Base-by-base conservation (phyloP, 75 land plant species). In the Sequoiadendron giganteum region DNA sequence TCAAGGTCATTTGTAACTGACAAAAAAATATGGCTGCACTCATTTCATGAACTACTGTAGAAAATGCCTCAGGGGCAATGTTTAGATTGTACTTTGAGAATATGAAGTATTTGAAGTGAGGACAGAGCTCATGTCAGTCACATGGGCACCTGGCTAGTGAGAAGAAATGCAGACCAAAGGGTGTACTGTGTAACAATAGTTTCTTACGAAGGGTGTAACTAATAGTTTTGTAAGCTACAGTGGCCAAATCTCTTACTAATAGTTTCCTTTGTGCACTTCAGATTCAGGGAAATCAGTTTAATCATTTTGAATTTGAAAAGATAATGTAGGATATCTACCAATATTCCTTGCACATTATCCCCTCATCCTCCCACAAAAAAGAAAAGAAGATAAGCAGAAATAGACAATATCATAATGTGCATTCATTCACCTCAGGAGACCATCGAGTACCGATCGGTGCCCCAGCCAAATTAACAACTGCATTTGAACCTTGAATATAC, bases 381-480 rank as follows among this genome's bases (percentile, higher is more conserved):
- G 43, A 10, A 79, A n/a, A 82, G n/a, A 82, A n/a, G n/a, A 82
- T 47, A 47, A 47, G 5, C 15, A 82, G 16, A 47, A 47, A 28
- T n/a, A 82, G 3, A 82, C 30, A 75, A 43, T 47, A 25, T 45
- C 10, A n/a, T n/a, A 43, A 82, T 82, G 47, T 79, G 25, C 32
- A 30, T 25, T 38, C 34, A 84, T 90, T 38, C 81, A 98, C 99
- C 96, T 98, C 97, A 56, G 95, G 87, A 73, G 99, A 95, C 99
- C 99, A 98, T 72, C 99, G 93, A 52, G 95, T 95, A 84, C 99
- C 95, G 68, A 98, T 98, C 13, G 99, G 99, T 92, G 93, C 54
- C 78, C 99, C 99, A 86, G 99, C 98, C 90, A 98, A 87, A 89
- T 98, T 98, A 32, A 98, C 97, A 75, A 98, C 97, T 77, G 96